Evolutionary conservation across 495 filamentous ascomycete species (phyloP).

Genomic region (Penicillium herquei): DNA sequence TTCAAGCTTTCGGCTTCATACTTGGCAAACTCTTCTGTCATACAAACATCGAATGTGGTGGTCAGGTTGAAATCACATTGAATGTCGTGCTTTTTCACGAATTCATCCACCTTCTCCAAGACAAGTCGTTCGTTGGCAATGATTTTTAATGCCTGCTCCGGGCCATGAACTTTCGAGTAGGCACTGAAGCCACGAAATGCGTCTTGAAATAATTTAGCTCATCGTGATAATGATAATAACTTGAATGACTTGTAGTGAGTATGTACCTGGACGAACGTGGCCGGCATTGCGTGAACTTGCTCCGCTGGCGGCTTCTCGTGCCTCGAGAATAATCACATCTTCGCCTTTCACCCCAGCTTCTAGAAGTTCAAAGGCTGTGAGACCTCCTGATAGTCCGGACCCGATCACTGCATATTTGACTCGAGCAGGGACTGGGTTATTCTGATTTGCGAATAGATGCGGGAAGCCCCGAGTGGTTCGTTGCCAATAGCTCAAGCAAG

Average conservation of each 20-base stretch:
- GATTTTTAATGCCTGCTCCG: slow-evolving; percentile 30
- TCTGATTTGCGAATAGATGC: slow-evolving; percentile 19
- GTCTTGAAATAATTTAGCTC: slow-evolving; percentile 12
- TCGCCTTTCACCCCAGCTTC: slow-evolving; percentile 20
- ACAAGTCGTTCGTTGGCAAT: slow-evolving; percentile 29
- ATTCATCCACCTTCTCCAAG: slow-evolving; percentile 24
- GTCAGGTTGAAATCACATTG: slow-evolving; percentile 31
- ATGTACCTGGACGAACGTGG: slow-evolving; percentile 32
- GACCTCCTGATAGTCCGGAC: slow-evolving; percentile 28
- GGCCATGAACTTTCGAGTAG: slow-evolving; percentile 30
- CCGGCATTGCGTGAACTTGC: slow-evolving; percentile 34
- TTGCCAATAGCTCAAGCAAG: slow-evolving; percentile 34
- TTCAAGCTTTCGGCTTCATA: slow-evolving; percentile 26
- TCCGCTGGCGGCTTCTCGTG: slow-evolving; percentile 30
- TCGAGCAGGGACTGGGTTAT: slow-evolving; percentile 6
- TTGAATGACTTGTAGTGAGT: background rate
- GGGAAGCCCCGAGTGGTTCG: slow-evolving; percentile 31
- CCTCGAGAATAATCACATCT: slow-evolving; percentile 32
- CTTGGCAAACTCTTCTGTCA: slow-evolving; percentile 28
- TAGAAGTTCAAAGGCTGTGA: slow-evolving; percentile 28
- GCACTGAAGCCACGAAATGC: slow-evolving; percentile 33
- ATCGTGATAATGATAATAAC: background rate
- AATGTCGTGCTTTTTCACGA: slow-evolving; percentile 26
- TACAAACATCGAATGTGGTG: slow-evolving; percentile 32
- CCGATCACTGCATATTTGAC: slow-evolving; percentile 29